Evolutionary conservation across 176 grass and related monocot genomes (phyloP).

Genomic region (Aechmea fasciata): DNA sequence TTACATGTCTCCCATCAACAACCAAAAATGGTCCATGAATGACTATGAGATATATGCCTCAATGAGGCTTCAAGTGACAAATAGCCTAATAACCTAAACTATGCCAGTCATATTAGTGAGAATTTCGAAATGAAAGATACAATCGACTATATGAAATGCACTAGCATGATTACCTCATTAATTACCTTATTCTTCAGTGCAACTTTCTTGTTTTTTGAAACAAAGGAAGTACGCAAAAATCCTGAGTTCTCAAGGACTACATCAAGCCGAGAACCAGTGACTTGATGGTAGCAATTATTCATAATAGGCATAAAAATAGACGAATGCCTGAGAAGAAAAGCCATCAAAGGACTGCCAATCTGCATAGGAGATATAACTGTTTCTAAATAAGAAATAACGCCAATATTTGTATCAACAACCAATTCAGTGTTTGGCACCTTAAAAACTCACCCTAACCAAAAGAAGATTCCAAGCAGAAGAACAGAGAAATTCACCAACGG

Average conservation of each 20-base stretch:
- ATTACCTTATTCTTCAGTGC: background rate
- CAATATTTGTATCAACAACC: background rate
- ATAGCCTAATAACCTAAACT: too few relatives aligned
- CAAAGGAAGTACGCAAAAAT: background rate
- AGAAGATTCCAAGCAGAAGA: conserved; percentile 15
- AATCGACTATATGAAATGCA: background rate
- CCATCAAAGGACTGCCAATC: conserved; percentile 9
- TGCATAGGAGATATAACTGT: background rate
- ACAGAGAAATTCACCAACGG: conserved; percentile 5
- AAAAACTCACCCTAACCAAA: conserved; percentile 13
- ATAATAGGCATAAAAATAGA: conserved; percentile 15
- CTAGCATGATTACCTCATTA: conserved; percentile 6
- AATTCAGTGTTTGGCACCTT: background rate
- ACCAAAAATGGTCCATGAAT: too few relatives aligned
- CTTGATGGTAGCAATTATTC: conserved; percentile 9
- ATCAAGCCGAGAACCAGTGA: conserved; percentile 4
- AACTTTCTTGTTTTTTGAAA: background rate
- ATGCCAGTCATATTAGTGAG: too few relatives aligned
- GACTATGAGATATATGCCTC: too few relatives aligned
- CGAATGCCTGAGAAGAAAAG: conserved; percentile 10
- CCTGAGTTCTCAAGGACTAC: background rate
- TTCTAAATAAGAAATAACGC: background rate
- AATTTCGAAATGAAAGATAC: background rate
- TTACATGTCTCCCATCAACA: too few relatives aligned
- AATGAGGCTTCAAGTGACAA: too few relatives aligned